phyloP scores from a whole-genome alignment of 805 yeast genomes.

The Kuraishia molischiana region DNA sequence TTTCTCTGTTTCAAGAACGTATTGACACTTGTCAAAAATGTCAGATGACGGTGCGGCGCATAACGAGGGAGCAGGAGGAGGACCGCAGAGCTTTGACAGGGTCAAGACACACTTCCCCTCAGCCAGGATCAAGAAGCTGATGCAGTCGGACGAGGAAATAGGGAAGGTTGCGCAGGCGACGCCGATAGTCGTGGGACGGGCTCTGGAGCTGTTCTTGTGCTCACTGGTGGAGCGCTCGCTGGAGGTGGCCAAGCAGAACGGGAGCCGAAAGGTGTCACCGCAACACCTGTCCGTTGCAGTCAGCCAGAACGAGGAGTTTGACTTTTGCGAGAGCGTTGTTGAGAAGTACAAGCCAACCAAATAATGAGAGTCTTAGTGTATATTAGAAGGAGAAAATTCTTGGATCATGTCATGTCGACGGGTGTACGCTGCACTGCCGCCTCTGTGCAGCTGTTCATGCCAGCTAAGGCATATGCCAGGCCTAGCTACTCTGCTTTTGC shows the following conservation, averaged over 20 bases:
- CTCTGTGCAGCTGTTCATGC: not conserved
- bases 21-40: no score
- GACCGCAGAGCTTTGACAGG: slow-evolving; percentile 27
- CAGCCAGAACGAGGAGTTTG: slow-evolving; percentile 80
- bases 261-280: slow-evolving; percentile 74
- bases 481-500: no score
- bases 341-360: slow-evolving; percentile 8
- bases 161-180: slow-evolving; percentile 99
- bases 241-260: slow-evolving; percentile 62
- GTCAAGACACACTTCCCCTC: slow-evolving; percentile 83
- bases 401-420: not conserved
- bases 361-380: not conserved
- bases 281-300: slow-evolving; percentile 81
- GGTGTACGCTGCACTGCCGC: not conserved
- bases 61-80: no score
- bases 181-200: slow-evolving; percentile 95
- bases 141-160: slow-evolving; percentile 97
- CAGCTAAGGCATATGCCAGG: not conserved
- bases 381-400: not conserved
- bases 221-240: slow-evolving; percentile 80
- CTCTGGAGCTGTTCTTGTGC: slow-evolving; percentile 86
- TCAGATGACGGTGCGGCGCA: no score
- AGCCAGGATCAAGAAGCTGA: slow-evolving; percentile 89
- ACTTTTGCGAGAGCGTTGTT: slow-evolving; percentile 70
- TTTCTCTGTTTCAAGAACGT: no score